Evolutionary conservation across 2,329 filamentous ascomycete genomes (phyloP).

Genomic region (Cytospora paraplurivora): DNA sequence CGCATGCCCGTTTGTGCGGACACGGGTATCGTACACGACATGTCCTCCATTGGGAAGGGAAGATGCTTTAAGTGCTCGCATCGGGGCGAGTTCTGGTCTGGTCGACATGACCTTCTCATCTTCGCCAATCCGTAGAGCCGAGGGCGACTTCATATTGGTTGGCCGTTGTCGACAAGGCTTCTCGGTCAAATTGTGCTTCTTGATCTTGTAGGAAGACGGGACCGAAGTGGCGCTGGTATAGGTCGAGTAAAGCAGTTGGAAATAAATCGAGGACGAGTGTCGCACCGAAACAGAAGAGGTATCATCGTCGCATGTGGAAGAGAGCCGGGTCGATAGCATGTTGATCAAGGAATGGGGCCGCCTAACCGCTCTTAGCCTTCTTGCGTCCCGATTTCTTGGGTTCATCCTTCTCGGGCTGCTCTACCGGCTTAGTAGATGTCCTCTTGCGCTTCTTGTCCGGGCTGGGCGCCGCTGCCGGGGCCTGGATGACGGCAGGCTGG

Average conservation of each 20-base stretch:
- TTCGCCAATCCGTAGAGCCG: background rate
- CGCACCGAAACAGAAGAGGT: slow-evolving; percentile 32
- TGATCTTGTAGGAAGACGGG: slow-evolving; percentile 13
- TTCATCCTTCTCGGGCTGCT: slow-evolving; percentile 56
- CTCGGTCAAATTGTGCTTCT: slow-evolving; percentile 10
- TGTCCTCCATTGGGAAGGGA: background rate
- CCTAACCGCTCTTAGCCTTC: slow-evolving; percentile 52
- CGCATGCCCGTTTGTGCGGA: background rate
- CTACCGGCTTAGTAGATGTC: slow-evolving; percentile 52
- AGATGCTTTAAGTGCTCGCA: slow-evolving; percentile 14
- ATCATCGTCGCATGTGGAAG: slow-evolving; percentile 37
- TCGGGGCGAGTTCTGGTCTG: background rate
- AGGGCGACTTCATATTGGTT: background rate
- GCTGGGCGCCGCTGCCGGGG: slow-evolving; percentile 47
- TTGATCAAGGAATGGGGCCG: slow-evolving; percentile 34
- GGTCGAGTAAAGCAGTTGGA: slow-evolving; percentile 8
- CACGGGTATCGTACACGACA: background rate
- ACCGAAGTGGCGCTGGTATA: slow-evolving; percentile 4
- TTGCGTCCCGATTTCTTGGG: slow-evolving; percentile 62
- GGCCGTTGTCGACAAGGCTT: slow-evolving; percentile 3
- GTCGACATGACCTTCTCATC: slow-evolving; percentile 2
- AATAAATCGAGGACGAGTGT: slow-evolving; percentile 19
- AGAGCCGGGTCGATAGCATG: slow-evolving; percentile 38
- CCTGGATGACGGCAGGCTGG: slow-evolving; percentile 40
- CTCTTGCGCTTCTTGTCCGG: slow-evolving; percentile 67